Conservation (phyloP, 2,329 filamentous ascomycete genomes). For the Stagonosporopsis vannaccii region DNA sequence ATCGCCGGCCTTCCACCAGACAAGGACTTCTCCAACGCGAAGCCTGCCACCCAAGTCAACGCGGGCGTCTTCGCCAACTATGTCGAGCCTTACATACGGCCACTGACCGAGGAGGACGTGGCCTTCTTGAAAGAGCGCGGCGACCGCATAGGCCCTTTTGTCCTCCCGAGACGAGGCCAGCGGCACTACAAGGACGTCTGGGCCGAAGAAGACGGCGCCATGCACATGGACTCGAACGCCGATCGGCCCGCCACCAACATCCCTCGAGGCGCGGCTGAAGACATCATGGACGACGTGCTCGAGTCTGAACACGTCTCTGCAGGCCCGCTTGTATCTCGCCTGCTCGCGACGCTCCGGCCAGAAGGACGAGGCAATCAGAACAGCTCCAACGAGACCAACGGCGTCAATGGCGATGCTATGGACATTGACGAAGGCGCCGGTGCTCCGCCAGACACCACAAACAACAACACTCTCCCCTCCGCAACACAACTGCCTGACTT, state of each 20-base stretch:
- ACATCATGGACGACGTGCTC: constrained; percentile 83
- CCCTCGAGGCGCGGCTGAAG: constrained; percentile 82
- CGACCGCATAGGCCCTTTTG: constrained; percentile 81
- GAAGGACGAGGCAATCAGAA: constrained; percentile 69
- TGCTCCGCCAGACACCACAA: constrained; percentile 43
- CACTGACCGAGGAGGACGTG: constrained; percentile 90
- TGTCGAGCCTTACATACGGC: constrained; percentile 88
- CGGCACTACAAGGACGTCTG: constrained; percentile 89
- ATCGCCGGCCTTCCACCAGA: constrained; percentile 91
- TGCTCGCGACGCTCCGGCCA: constrained; percentile 82
- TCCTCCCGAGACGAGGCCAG: constrained; percentile 84
- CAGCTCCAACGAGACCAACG: constrained; percentile 63
- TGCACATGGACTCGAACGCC: constrained; percentile 73
- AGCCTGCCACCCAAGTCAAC: constrained; percentile 92
- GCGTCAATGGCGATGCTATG: constrained; percentile 57
- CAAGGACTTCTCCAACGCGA: constrained; percentile 93
- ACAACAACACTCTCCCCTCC: constrained; percentile 60
- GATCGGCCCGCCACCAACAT: constrained; percentile 80
- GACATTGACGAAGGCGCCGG: constrained; percentile 56
- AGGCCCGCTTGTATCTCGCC: constrained; percentile 81
- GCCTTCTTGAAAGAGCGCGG: constrained; percentile 89
- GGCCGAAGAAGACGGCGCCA: constrained; percentile 89
- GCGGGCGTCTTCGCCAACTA: constrained; percentile 93
- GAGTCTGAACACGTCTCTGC: constrained; percentile 90
- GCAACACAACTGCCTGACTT: constrained; percentile 84